Percentiles rank a stretch among this genome's conserved stretches.
Conservation (phyloP, 2,329 filamentous ascomycete species). For the Fusarium euwallaceae region DNA sequence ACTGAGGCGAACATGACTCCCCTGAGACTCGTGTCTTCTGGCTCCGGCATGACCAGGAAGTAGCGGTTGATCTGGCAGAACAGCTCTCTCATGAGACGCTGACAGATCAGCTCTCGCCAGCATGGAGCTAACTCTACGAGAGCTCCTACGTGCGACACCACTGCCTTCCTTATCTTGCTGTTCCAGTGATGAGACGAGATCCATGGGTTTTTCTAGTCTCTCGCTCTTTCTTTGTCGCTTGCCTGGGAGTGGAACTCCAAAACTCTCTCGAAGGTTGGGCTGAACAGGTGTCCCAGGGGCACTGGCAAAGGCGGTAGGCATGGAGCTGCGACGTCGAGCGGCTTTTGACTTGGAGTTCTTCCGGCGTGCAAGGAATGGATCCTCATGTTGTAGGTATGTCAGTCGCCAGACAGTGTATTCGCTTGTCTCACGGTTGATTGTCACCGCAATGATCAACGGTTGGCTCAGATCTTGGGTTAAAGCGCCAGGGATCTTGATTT, state of each 20-base stretch:
- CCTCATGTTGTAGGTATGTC: constrained; percentile 79
- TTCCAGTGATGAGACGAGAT: constrained; percentile 79
- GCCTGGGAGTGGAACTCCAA: constrained; percentile 70
- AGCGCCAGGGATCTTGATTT: constrained; percentile 68
- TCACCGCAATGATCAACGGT: constrained; percentile 80
- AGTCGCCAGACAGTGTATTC: constrained; percentile 89
- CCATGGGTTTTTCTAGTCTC: constrained; percentile 64
- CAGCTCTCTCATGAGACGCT: constrained; percentile 82
- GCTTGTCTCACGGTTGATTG: constrained; percentile 80
- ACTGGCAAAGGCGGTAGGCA: constrained; percentile 77
- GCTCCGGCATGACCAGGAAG: constrained; percentile 58
- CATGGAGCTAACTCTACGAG: constrained; percentile 89
- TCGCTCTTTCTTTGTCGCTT: constrained; percentile 68
- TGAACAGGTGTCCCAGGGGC: constrained; percentile 84
- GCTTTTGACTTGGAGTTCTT: constrained; percentile 61
- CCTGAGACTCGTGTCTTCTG: constrained; percentile 79
- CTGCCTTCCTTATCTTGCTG: constrained; percentile 70
- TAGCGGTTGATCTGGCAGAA: constrained; percentile 78
- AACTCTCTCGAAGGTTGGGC: constrained; percentile 80
- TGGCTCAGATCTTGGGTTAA: constrained; percentile 55
- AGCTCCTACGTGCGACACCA: constrained; percentile 69
- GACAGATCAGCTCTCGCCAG: constrained; percentile 89
- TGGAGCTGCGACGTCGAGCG: constrained; percentile 70
- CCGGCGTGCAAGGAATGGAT: constrained; percentile 63
- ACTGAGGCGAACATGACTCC: constrained; percentile 56